Evolutionary conservation across 768 basidiomycete genomes (phyloP).

Genomic region (Pisolithus microcarpus): DNA sequence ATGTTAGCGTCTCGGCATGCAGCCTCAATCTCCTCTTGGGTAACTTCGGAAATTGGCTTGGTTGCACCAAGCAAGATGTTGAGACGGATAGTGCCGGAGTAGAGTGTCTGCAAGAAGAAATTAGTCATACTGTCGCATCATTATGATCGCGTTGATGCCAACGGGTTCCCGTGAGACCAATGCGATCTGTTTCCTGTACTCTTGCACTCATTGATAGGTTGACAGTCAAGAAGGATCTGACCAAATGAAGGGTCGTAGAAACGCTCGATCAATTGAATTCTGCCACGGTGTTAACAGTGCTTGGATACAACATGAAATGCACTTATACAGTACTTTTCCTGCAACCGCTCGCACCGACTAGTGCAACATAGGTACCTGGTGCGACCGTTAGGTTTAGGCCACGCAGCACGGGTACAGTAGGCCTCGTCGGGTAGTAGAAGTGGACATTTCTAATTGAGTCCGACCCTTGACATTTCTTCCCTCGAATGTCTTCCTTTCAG

Average conservation of each 20-base stretch:
- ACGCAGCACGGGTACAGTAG: constrained; percentile 78
- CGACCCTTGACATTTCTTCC: constrained; percentile 44
- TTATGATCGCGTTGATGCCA: neutral
- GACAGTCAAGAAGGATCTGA: constrained; percentile 64
- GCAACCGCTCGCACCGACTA: constrained; percentile 79
- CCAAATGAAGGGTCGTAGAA: constrained; percentile 83
- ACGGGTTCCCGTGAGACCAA: constrained; percentile 85
- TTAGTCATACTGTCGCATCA: constrained; percentile 5
- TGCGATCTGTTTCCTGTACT: constrained; percentile 83
- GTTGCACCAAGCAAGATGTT: constrained; percentile 84
- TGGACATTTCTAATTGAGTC: constrained; percentile 70
- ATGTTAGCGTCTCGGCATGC: constrained; percentile 87
- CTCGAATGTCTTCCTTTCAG: constrained; percentile 50
- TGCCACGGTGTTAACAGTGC: constrained; percentile 18
- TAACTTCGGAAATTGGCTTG: constrained; percentile 70
- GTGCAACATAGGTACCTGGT: constrained; percentile 73
- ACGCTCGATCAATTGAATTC: constrained; percentile 76
- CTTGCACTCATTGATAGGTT: constrained; percentile 74
- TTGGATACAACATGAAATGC: neutral
- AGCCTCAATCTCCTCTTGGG: constrained; percentile 78
- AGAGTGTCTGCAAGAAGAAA: constrained; percentile 45
- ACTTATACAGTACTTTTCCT: constrained; percentile 75
- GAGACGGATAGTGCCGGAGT: constrained; percentile 84
- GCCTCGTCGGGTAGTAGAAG: constrained; percentile 88
- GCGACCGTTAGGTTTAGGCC: constrained; percentile 64